phyloP scores from a whole-genome alignment of 1,139 yeast species.

The Hansenula sp. region DNA sequence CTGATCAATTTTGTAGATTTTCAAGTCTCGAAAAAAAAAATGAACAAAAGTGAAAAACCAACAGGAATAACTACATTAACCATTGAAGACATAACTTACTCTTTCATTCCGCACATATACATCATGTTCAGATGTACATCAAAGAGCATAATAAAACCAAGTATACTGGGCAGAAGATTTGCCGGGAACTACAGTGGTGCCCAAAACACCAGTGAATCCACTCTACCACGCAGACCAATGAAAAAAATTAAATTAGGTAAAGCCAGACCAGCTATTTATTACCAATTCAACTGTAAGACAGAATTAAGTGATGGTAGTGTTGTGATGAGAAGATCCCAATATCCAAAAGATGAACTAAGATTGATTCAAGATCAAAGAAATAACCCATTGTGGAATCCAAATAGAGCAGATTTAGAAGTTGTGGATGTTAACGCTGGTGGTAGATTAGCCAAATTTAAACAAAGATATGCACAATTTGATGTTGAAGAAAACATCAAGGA shows the following conservation, averaged over 20 bases:
- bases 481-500: slow-evolving; percentile 19
- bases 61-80: neutral
- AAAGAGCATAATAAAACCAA: neutral
- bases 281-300: slow-evolving; percentile 81
- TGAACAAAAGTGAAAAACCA: neutral
- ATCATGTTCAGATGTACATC: neutral
- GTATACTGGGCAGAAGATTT: neutral
- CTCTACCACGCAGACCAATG: slow-evolving; percentile 32
- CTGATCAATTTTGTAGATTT: neutral
- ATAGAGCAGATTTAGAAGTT: slow-evolving; percentile 69
- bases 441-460: slow-evolving; percentile 77
- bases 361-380: slow-evolving; percentile 88
- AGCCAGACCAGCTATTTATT: slow-evolving; percentile 89
- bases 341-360: slow-evolving; percentile 82
- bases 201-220: neutral
- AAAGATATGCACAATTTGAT: slow-evolving; percentile 60
- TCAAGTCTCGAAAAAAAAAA: neutral
- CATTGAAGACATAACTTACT: no score
- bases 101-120: neutral
- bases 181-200: neutral
- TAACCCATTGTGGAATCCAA: slow-evolving; percentile 82
- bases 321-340: slow-evolving; percentile 74
- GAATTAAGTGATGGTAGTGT: slow-evolving; percentile 95
- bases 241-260: slow-evolving; percentile 50
- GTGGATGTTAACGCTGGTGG: slow-evolving; percentile 83